These are phyloP conservation scores for Cystofilobasidium bisporidii DNA, from an alignment of 768 basidiomycete genomes.

Conservation along the genomic window DNA sequence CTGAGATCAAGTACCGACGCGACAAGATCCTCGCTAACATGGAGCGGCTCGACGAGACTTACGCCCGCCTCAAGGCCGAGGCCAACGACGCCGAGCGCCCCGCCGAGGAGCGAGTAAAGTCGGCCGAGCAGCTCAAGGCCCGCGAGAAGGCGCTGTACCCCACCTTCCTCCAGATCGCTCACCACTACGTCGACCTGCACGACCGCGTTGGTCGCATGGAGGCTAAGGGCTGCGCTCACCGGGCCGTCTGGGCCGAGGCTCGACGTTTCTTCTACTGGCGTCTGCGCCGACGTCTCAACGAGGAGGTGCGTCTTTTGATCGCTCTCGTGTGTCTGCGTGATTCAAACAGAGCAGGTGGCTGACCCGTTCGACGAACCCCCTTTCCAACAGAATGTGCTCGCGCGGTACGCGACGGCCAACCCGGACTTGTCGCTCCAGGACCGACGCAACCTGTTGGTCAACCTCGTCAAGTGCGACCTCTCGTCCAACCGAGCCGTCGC, in stretches of 20 bases:
- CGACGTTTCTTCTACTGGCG: constrained; percentile 84
- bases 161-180: constrained; percentile 84
- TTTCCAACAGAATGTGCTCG: constrained; percentile 37
- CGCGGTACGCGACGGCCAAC: constrained; percentile 54
- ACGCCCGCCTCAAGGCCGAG: constrained; percentile 67
- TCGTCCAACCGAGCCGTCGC: constrained; percentile 54
- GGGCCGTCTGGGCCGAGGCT: constrained; percentile 71
- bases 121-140: constrained; percentile 57
- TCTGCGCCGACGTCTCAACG: constrained; percentile 48
- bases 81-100: constrained; percentile 66
- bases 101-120: constrained; percentile 62
- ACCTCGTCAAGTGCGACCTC: constrained; percentile 49
- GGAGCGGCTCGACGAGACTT: constrained; percentile 82
- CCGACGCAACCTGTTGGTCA: constrained; percentile 55
- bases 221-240: constrained; percentile 83
- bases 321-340: background rate
- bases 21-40: constrained; percentile 83
- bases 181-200: constrained; percentile 91
- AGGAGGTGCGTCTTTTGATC: constrained; percentile 33
- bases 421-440: constrained; percentile 62
- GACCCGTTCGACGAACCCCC: no score
- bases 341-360: no score
- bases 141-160: constrained; percentile 75
- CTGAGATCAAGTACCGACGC: constrained; percentile 94
- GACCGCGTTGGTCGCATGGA: constrained; percentile 84